A percentile compares a stretch with the other conserved stretches of the same genome.
phyloP scores from a whole-genome alignment of 495 filamentous ascomycete genomes.

The Jackrogersella multiformis region DNA sequence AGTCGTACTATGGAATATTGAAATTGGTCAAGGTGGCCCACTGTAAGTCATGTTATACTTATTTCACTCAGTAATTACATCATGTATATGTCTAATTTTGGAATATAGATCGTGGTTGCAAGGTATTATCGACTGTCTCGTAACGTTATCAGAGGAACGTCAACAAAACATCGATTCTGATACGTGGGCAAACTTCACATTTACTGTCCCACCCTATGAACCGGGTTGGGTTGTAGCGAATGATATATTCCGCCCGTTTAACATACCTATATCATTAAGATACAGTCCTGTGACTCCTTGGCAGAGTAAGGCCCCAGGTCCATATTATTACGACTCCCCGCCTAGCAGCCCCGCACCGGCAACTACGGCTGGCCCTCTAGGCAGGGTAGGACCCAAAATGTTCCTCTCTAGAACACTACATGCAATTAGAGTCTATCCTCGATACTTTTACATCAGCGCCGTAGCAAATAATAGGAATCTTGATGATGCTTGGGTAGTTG shows the following conservation, averaged over 20 bases:
- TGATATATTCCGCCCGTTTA: no score
- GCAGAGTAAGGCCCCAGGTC: neutral
- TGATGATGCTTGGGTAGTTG: conserved; percentile 17
- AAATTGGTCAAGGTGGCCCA: no score
- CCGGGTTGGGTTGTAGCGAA: conserved; percentile 3
- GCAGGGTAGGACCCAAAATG: neutral
- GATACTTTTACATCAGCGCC: conserved; percentile 2
- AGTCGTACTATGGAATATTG: no score
- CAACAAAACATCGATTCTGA: neutral
- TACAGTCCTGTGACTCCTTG: neutral
- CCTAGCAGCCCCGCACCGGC: neutral
- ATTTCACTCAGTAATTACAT: neutral
- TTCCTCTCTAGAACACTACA: neutral
- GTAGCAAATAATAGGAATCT: conserved; percentile 15
- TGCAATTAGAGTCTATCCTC: neutral
- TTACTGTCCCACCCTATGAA: conserved; percentile 7
- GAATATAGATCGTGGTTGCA: conserved; percentile 15
- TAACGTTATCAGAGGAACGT: neutral
- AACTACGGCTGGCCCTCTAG: no score
- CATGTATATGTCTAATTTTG: neutral
- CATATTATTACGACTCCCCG: neutral
- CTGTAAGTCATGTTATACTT: neutral
- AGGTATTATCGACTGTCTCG: neutral
- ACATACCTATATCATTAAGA: no score
- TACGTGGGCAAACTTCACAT: conserved; percentile 8